Base-by-base conservation (phyloP, 1,284 basidiomycete species). In the Ustilago crameri region DNA sequence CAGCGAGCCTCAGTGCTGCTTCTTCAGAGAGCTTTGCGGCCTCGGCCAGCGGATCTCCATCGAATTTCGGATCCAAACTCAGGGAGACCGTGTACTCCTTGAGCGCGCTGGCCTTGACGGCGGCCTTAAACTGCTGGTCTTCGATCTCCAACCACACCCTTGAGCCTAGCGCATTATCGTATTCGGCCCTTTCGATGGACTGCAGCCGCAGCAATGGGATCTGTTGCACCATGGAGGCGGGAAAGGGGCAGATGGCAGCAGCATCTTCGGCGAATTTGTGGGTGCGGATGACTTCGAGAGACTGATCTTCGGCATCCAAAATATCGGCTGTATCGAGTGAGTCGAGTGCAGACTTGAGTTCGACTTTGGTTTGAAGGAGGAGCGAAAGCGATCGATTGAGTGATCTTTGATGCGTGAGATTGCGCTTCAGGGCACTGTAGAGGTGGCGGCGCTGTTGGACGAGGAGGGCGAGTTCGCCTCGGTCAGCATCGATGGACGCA, bases 281-380 rank as follows among this genome's bases (percentile, higher is more conserved):
- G 0, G 37, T 23, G n/a, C 63, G 69, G 24, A 72, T 60, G 18
- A 57, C 63, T 37, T 72, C 69, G 56, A 67, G 63, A 3, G 69
- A 63, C 30, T 63, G 63, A 24, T 72, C 69, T 41, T 72, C 69
- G 24, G 63, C 63, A 45, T 72, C 69, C 43, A 60, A 47, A 14
- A 72, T 46, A 51, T 72, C 69, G 44, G 69, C 69, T 3, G 52
- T 22, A 17, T 72, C 63, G 42, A 72, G 63, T 27, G 63, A 66
- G 37, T 27, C 15, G 20, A 72, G 63, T 17, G 58, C 48, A 0
- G 58, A 48, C n/a, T 62, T 57, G 58, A 71, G 68, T 38, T 71
- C 68, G 9, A 57, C 47, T 18, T 51, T 50, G 4, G 58, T 51
- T 59, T 52, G 60, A n/a, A 32, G 12, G 9, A 66, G 58, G 1